Conservation (phyloP, 495 filamentous ascomycete species). For the Hyaloscypha finlandica region DNA sequence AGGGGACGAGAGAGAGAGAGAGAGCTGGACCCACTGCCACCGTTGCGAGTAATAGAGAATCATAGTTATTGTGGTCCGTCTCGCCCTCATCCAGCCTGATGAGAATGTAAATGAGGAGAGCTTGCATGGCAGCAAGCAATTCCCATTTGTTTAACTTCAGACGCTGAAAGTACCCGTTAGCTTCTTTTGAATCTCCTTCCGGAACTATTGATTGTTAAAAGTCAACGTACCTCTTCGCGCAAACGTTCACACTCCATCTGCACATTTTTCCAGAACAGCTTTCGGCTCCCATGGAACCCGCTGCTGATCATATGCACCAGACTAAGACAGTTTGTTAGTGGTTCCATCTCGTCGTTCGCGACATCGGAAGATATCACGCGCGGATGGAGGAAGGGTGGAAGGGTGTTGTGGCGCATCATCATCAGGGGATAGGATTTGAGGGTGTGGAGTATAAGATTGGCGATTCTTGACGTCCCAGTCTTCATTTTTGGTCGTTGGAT, state of each 20-base stretch:
- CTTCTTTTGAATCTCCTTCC: conserved; percentile 17
- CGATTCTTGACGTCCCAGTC: conserved; percentile 38
- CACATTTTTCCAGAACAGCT: conserved; percentile 48
- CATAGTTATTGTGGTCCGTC: conserved; percentile 45
- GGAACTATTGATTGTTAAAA: conserved; percentile 6
- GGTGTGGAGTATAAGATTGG: conserved; percentile 42
- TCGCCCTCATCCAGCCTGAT: conserved; percentile 46
- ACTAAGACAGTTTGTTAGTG: conserved; percentile 47
- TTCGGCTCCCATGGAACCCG: conserved; percentile 39
- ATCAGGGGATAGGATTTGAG: conserved; percentile 47
- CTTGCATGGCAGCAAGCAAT: conserved; percentile 46
- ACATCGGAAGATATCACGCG: conserved; percentile 28
- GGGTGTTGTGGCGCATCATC: conserved; percentile 41
- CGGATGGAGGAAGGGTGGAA: conserved; percentile 36
- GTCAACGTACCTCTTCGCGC: conserved; percentile 38
- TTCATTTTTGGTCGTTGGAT: conserved; percentile 35
- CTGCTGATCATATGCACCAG: conserved; percentile 44
- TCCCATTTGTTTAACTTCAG: conserved; percentile 39
- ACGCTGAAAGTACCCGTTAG: conserved; percentile 32
- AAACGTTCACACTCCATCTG: conserved; percentile 47
- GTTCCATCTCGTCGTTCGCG: conserved; percentile 39
- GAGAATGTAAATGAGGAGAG: conserved; percentile 45
- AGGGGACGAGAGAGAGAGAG: too few species aligned
- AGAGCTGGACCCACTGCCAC: conserved; percentile 37
- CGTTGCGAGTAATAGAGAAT: conserved; percentile 40